Percentiles rank a stretch among this genome's conserved stretches.
phyloP scores from a whole-genome alignment of 306 rosid species.

The Vachellia collinsii region DNA sequence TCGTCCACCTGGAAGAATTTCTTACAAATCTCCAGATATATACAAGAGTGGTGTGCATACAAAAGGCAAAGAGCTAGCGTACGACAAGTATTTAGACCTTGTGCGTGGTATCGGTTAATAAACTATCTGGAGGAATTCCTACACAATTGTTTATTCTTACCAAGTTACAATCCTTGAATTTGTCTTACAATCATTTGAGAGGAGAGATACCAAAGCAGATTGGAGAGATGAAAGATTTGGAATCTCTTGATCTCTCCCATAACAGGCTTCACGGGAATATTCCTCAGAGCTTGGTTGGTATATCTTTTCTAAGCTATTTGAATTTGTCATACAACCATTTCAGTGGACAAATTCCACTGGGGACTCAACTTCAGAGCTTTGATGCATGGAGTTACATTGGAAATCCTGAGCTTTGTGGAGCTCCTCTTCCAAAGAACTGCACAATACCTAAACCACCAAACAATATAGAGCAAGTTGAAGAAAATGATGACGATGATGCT shows the following conservation, averaged over 20 bases:
- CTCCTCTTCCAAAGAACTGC: no score
- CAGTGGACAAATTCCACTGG: not conserved
- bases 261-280: not conserved
- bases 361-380: not conserved
- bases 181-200: not conserved
- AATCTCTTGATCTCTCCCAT: not conserved
- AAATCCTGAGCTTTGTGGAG: no score
- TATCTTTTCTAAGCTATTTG: not conserved
- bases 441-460: no score
- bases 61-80: not conserved
- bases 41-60: not conserved
- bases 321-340: not conserved
- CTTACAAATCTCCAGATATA: no score
- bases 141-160: not conserved
- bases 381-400: no score
- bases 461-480: no score
- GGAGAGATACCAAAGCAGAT: not conserved
- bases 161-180: not conserved
- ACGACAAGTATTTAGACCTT: not conserved
- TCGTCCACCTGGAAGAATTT: no score
- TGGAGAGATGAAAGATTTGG: not conserved
- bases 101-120: not conserved
- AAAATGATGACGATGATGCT: no score
- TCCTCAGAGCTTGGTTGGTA: not conserved
- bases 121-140: not conserved